These are phyloP conservation scores for Cyberlindnera meyerae DNA, from an alignment of 805 yeast genomes.

Conservation along the genomic window DNA sequence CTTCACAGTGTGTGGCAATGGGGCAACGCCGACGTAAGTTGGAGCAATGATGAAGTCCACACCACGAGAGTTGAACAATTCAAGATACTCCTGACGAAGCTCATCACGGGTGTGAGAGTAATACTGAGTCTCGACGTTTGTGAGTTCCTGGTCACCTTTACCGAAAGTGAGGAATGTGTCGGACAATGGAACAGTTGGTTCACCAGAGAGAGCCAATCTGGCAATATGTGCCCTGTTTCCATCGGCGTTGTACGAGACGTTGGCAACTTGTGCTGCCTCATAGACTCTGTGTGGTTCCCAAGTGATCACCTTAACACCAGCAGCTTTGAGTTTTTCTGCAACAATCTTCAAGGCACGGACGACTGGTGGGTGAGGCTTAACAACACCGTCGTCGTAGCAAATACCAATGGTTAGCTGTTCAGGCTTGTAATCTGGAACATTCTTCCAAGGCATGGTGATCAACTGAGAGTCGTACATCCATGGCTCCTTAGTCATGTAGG, in stretches of 20 bases:
- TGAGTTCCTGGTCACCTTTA: slow-evolving; percentile 44
- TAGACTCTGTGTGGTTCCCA: slow-evolving; percentile 55
- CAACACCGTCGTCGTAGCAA: slow-evolving; percentile 59
- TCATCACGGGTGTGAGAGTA: slow-evolving; percentile 52
- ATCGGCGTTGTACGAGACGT: slow-evolving; percentile 55
- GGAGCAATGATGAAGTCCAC: slow-evolving; percentile 69
- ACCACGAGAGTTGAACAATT: slow-evolving; percentile 46
- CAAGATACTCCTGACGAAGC: slow-evolving; percentile 52
- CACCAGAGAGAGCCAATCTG: slow-evolving; percentile 56
- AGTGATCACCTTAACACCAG: slow-evolving; percentile 53
- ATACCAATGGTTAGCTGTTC: slow-evolving; percentile 52
- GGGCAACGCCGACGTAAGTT: slow-evolving; percentile 67
- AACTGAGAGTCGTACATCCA: slow-evolving; percentile 43
- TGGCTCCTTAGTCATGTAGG: slow-evolving; percentile 45
- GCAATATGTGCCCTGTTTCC: slow-evolving; percentile 57
- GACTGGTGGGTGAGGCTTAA: slow-evolving; percentile 64
- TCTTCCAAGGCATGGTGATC: slow-evolving; percentile 37
- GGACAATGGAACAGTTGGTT: slow-evolving; percentile 61
- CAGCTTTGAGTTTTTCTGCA: slow-evolving; percentile 47
- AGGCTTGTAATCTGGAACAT: slow-evolving; percentile 33
- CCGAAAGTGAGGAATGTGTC: slow-evolving; percentile 58
- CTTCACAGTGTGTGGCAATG: slow-evolving; percentile 53
- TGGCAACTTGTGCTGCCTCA: slow-evolving; percentile 55
- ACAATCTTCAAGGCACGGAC: slow-evolving; percentile 49
- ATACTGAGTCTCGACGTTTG: slow-evolving; percentile 49